Evolutionary conservation across 2,329 filamentous ascomycete genomes (phyloP), one percentile per base, ranked within the genome.

Genomic region (Aquanectria penicillioides): DNA sequence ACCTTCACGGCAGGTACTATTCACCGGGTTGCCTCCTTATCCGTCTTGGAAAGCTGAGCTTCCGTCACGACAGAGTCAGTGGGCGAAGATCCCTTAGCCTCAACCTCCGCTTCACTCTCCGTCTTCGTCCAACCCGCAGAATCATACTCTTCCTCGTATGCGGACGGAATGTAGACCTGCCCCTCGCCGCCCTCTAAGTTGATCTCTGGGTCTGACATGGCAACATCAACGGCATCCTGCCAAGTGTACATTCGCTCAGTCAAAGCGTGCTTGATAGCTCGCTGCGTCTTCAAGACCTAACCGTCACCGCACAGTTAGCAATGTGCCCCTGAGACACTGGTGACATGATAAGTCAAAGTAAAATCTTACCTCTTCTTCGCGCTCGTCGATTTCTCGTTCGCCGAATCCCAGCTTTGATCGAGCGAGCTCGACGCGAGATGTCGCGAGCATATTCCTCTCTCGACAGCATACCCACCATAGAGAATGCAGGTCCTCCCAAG

Each of bases 391-490:
- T 78, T 97, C 92, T 38, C 80, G 80, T 22, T 89, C 84, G 66
- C 94, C 94, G 71, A 91, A 95, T 23, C 89, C 88, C 44, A 92
- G 82, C 64, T 89, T 82, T 53, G 91, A 73, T 66, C 90, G 85
- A 25, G 80, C 72, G 69, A 92, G 84, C 80, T 97, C 93, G 56
- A 83, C 76, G 50, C 83, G 82, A 66, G 90, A 88, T 25, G 96
- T 98, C n/a, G 87, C 83, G 68, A 98, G 86, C 67, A 92, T 86
- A 78, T 99, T 99, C 70, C 91, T 84, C 80, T 99, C 95, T 79
- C 92, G 93, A 59, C 90, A 85, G 74, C 95, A 98, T 53, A 93
- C 86, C 93, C 94, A 99, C 93, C 94, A 99, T 71, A 99, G 83
- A 61, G 83, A 82, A 77, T 98, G 94, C 69, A 99, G 79, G 75